Evolutionary conservation across 805 yeast genomes (phyloP), one percentile per base, ranked within the genome.

Genomic region (Wilhelminamyces savonicus): DNA sequence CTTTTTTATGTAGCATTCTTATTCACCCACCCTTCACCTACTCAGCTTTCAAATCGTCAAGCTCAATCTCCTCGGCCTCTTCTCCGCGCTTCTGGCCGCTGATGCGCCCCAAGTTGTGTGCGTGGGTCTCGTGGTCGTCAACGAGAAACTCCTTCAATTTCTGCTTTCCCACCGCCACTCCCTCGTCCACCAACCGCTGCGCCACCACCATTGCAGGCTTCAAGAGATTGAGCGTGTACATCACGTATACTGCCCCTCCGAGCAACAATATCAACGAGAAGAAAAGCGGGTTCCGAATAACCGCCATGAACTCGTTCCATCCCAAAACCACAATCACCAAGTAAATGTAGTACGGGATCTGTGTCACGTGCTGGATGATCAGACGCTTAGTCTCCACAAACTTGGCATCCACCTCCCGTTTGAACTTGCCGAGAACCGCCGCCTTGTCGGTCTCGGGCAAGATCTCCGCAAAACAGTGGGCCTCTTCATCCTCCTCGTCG

Each of bases 271-370:
- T 44, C 28, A 87, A 52, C 5, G 82, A 66, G 40, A 88, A 76
- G 43, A 82, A 71, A n/a, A 90, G 46, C 30, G 98, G 97, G 50
- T 84, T 88, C 39, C 94, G 72, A 25, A 92, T 49, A 12, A 92
- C 74, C 7, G 92, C 81, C 82, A 87, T 73, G 42, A 92, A 80
- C 64, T 92, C 97, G 54, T 88, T 88, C 96, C 96, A 92, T 7
- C 98, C 98, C 14, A 92, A 63, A 3, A 83, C 76, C 2, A 82
- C 54, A 15, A 92, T 60, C 10, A 90, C 48, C 8, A 76, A 59
- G 58, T 85, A 87, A 34, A 92, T 75, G 64, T 81, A 92, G 40
- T 77, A 64, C 4, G 98, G 98, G 34, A 92, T 81, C 35, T 80
- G 78, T 1, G 95, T 76, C 9, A 77, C 72, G 27, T 81, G 78